phyloP scores from a whole-genome alignment of 805 yeast species.

The Saturnispora hagleri region DNA sequence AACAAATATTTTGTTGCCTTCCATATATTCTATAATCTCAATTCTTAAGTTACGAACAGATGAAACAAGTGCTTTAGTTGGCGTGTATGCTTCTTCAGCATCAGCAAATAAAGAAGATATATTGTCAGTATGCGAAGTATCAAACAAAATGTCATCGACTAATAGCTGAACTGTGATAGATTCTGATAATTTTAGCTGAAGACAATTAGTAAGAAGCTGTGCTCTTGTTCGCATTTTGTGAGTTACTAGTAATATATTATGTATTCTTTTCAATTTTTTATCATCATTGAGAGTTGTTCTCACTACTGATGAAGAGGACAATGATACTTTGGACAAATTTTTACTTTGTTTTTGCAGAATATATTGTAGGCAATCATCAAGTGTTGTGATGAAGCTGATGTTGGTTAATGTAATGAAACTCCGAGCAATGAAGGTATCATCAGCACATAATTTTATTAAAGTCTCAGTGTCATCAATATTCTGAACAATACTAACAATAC shows the following conservation, averaged over 20 bases:
- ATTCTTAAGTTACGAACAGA: slow-evolving; percentile 18
- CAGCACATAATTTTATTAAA: slow-evolving; percentile 9
- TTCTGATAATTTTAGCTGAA: slow-evolving; percentile 12
- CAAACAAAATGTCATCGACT: slow-evolving; percentile 21
- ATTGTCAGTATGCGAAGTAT: slow-evolving; percentile 21
- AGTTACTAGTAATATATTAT: slow-evolving; percentile 11
- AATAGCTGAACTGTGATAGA: slow-evolving; percentile 10
- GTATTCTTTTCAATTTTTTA: background rate
- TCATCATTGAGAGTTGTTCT: background rate
- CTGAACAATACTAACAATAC: slow-evolving; percentile 4
- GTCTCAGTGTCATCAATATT: slow-evolving; percentile 10
- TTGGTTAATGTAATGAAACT: slow-evolving; percentile 18
- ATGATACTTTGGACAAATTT: background rate
- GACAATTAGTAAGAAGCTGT: slow-evolving; percentile 18
- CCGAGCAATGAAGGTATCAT: slow-evolving; percentile 17
- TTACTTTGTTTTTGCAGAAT: background rate
- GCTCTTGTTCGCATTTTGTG: slow-evolving; percentile 19
- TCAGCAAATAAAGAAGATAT: slow-evolving; percentile 18
- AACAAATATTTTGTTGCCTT: slow-evolving; percentile 10
- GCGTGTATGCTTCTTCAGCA: slow-evolving; percentile 2
- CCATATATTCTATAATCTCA: slow-evolving; percentile 10
- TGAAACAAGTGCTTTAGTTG: slow-evolving; percentile 15
- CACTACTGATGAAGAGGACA: background rate
- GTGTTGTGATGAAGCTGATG: slow-evolving; percentile 10
- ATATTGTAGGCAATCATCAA: slow-evolving; percentile 13